phyloP scores from a whole-genome alignment of 331 rosid genomes.

The Cucumis variabilis region DNA sequence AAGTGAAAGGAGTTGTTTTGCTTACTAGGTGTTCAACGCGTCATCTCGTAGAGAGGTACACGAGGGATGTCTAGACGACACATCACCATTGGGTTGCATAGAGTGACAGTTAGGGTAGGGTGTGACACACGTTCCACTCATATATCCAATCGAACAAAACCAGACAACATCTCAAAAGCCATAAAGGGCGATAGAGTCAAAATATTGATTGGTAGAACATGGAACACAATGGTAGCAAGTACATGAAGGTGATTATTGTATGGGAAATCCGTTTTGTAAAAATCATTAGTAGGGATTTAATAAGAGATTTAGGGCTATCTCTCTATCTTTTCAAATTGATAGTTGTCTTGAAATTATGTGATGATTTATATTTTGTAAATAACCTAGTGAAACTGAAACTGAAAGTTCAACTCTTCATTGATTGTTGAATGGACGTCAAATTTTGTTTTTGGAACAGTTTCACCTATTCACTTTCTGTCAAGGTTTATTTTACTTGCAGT shows the following conservation, averaged over 20 bases:
- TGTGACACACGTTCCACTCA: too few species aligned
- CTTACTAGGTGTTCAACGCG: too few species aligned
- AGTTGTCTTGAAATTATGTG: neutral
- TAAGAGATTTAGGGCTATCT: neutral
- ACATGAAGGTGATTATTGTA: neutral
- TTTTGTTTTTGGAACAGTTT: neutral
- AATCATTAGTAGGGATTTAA: slow-evolving; percentile 5
- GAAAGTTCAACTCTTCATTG: neutral
- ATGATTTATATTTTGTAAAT: slow-evolving; percentile 1
- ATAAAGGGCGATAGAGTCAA: slow-evolving; percentile 88
- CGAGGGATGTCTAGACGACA: too few species aligned
- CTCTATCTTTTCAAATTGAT: neutral
- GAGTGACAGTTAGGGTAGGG: too few species aligned
- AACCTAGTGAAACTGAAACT: neutral
- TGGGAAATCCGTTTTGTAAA: neutral
- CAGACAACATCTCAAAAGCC: slow-evolving; percentile 88
- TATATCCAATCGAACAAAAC: slow-evolving; percentile 75
- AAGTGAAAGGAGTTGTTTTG: too few species aligned
- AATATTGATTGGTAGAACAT: slow-evolving; percentile 75
- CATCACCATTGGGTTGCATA: too few species aligned
- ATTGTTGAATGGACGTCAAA: neutral
- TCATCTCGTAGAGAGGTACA: too few species aligned
- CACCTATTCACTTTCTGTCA: neutral
- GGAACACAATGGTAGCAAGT: slow-evolving; percentile 49
- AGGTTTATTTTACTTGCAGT: neutral